These are phyloP conservation scores for Podaxis mareebaensis DNA, from an alignment of 768 basidiomycete genomes.

Conservation along the genomic window DNA sequence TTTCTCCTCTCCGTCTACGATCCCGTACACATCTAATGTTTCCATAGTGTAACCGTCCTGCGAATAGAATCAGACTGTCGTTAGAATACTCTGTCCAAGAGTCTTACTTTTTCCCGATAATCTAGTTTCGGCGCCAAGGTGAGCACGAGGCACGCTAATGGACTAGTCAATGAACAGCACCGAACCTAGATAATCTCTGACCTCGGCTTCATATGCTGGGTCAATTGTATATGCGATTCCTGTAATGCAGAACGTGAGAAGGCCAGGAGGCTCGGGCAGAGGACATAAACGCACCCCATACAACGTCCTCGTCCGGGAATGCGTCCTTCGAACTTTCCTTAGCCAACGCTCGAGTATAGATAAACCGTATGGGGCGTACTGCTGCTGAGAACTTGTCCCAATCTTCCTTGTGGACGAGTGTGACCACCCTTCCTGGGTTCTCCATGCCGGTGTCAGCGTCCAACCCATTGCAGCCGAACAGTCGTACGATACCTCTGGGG, in stretches of 20 bases:
- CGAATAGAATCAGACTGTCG: background rate
- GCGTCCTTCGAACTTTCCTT: conserved; percentile 45
- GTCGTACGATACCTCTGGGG: conserved; percentile 59
- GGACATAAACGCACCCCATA: conserved; percentile 67
- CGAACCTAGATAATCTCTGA: conserved; percentile 81
- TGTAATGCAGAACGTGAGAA: conserved; percentile 24
- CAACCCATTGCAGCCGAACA: background rate
- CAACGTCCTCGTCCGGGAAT: conserved; percentile 71
- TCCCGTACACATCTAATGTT: conserved; percentile 67
- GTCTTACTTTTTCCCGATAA: conserved; percentile 76
- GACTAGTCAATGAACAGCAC: background rate
- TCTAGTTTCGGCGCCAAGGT: conserved; percentile 43
- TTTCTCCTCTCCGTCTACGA: conserved; percentile 52
- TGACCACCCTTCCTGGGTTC: conserved; percentile 89
- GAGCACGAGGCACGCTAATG: background rate
- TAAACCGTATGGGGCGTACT: conserved; percentile 37
- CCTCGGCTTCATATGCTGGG: conserved; percentile 69
- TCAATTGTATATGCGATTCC: conserved; percentile 90
- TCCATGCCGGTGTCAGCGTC: conserved; percentile 26
- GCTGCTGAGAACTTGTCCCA: conserved; percentile 78
- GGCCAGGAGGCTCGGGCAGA: background rate
- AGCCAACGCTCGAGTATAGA: background rate
- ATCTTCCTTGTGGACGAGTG: conserved; percentile 83
- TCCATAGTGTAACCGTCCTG: conserved; percentile 95
- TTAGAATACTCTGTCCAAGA: background rate